These are phyloP conservation scores for Protomyces gravidus DNA, from an alignment of 1,139 yeast genomes.

Conservation along the genomic window DNA sequence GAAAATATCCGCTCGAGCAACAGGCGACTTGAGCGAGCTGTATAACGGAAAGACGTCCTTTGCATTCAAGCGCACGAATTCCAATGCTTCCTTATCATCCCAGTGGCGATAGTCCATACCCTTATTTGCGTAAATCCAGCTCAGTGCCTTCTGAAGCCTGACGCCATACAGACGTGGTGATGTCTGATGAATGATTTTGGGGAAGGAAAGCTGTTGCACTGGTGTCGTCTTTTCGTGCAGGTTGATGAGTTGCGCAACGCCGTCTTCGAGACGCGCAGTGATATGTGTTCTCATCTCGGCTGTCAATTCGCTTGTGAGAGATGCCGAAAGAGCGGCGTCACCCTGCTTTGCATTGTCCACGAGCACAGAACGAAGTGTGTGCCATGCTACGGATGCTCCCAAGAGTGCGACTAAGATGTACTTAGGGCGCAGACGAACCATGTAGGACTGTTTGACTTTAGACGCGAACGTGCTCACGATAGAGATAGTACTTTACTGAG, in stretches of 20 bases:
- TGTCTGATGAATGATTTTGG: conserved; percentile 14
- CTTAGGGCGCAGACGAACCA: no score
- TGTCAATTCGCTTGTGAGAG: no score
- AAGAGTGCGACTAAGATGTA: no score
- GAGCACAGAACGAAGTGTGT: no score
- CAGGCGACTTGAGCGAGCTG: conserved; percentile 66
- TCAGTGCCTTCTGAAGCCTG: neutral
- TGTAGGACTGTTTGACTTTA: no score
- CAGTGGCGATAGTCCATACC: conserved; percentile 7
- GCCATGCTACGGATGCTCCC: no score
- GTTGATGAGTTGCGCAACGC: conserved; percentile 10
- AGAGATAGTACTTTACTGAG: no score
- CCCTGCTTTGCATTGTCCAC: no score
- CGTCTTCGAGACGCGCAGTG: no score
- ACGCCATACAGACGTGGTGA: neutral
- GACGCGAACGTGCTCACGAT: no score
- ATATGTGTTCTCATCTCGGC: no score
- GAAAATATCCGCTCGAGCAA: conserved; percentile 84
- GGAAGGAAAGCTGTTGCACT: conserved; percentile 1
- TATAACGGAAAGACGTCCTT: conserved; percentile 88
- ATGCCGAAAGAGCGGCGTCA: no score
- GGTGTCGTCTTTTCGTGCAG: conserved; percentile 2
- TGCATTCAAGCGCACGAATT: neutral
- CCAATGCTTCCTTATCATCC: neutral
- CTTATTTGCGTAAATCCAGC: conserved; percentile 19